Evolutionary conservation across 2,329 filamentous ascomycete species (phyloP).

Genomic region (Ophiostoma fasciatum): DNA sequence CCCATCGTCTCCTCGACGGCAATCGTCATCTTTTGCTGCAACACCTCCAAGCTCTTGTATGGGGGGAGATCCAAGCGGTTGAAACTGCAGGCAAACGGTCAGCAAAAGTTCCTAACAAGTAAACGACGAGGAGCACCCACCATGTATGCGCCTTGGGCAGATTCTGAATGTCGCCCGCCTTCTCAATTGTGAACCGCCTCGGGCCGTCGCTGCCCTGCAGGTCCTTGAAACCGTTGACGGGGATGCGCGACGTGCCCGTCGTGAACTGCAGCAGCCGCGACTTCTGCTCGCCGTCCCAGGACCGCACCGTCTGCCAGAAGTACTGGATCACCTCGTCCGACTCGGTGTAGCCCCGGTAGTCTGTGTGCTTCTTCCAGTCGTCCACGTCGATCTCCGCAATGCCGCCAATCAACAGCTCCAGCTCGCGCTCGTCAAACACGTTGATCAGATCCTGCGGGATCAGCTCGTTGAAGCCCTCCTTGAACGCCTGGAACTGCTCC

Average conservation of each 20-base stretch:
- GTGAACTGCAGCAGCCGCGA: conserved; percentile 91
- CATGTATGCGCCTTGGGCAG: conserved; percentile 96
- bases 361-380: conserved; percentile 99
- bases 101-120: conserved; percentile 9
- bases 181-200: conserved; percentile 92
- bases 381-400: conserved; percentile 99
- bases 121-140: conserved; percentile 37
- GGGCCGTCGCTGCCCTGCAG: conserved; percentile 93
- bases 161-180: conserved; percentile 80
- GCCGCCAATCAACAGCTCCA: conserved; percentile 91
- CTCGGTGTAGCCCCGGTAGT: conserved; percentile 97
- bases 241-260: conserved; percentile 92
- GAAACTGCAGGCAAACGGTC: conserved; percentile 46
- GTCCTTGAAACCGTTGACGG: conserved; percentile 99
- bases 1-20: conserved; percentile 98
- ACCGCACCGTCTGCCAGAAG: conserved; percentile 96
- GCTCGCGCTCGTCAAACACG: conserved; percentile 94
- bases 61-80: conserved; percentile 90
- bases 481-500: conserved; percentile 96
- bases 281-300: conserved; percentile 98
- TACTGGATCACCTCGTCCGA: conserved; percentile 93
- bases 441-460: conserved; percentile 95
- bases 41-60: conserved; percentile 75
- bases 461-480: conserved; percentile 92
- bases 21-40: conserved; percentile 85